phyloP scores from a whole-genome alignment of 2,329 filamentous ascomycete genomes.

The Claviceps arundinis region DNA sequence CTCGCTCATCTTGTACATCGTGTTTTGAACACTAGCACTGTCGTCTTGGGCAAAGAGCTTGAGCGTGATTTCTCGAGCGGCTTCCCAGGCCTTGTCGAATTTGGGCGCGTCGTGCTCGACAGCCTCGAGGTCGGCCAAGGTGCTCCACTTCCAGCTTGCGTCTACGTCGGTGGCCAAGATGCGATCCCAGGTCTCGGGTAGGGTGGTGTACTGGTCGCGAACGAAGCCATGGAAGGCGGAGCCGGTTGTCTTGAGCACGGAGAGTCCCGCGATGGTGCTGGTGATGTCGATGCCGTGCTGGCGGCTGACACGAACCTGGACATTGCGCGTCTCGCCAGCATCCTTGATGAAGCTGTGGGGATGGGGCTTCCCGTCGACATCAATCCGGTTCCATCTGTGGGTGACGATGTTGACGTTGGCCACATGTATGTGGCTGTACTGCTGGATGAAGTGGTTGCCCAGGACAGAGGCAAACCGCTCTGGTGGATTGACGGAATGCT shows the following conservation, averaged over 20 bases:
- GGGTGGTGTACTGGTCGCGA: conserved; percentile 82
- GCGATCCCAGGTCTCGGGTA: conserved; percentile 85
- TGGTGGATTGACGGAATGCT: conserved; percentile 80
- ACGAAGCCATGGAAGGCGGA: conserved; percentile 94
- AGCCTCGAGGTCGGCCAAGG: conserved; percentile 50
- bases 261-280: conserved; percentile 66
- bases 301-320: conserved; percentile 58
- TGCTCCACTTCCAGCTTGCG: conserved; percentile 72
- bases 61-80: conserved; percentile 74
- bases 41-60: conserved; percentile 82
- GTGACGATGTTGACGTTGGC: conserved; percentile 72
- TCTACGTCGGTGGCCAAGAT: conserved; percentile 92
- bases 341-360: conserved; percentile 92
- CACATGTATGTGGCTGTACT: conserved; percentile 74
- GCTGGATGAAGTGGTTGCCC: conserved; percentile 77
- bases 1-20: conserved; percentile 98
- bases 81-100: conserved; percentile 70
- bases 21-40: conserved; percentile 87
- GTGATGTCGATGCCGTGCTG: conserved; percentile 59
- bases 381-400: conserved; percentile 86
- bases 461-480: conserved; percentile 83
- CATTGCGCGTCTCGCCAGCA: conserved; percentile 73
- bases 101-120: conserved; percentile 49
- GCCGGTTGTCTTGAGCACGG: conserved; percentile 91
- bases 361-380: conserved; percentile 75